These are phyloP conservation scores for Cordyceps javanica DNA, from an alignment of 2,329 filamentous ascomycete species.

Conservation along the genomic window DNA sequence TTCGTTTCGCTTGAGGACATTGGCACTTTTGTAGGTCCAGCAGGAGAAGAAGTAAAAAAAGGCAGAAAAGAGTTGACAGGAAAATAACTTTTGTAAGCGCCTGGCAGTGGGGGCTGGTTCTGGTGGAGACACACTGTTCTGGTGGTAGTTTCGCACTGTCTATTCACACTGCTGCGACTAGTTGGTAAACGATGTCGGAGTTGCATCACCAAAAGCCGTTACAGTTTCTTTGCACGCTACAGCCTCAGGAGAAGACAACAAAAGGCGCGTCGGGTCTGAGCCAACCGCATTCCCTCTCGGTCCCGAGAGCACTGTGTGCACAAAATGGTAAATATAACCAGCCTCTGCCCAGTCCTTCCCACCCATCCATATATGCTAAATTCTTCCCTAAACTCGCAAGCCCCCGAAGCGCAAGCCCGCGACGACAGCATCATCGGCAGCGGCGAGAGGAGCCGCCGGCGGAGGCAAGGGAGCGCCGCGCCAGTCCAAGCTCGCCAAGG, in stretches of 20 bases:
- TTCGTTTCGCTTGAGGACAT: too few relatives aligned
- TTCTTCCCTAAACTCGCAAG: conserved; percentile 31
- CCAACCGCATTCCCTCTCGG: too few relatives aligned
- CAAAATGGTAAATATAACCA: too few relatives aligned
- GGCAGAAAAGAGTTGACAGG: not conserved
- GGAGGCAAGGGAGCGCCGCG: conserved; percentile 45
- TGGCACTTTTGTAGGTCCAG: too few relatives aligned
- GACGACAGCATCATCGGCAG: conserved; percentile 20
- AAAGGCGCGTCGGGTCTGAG: too few relatives aligned
- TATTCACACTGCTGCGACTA: not conserved
- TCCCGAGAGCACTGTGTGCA: too few relatives aligned
- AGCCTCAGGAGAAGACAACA: too few relatives aligned
- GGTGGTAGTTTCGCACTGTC: not conserved
- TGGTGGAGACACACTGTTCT: not conserved
- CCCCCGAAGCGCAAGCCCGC: conserved; percentile 46
- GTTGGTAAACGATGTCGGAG: not conserved
- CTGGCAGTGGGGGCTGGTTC: not conserved
- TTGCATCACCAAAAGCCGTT: conserved; percentile 5
- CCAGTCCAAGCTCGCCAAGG: conserved; percentile 84
- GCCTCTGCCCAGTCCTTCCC: not conserved
- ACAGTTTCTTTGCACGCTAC: too few relatives aligned
- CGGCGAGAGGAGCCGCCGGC: conserved; percentile 22
- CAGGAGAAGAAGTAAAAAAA: not conserved
- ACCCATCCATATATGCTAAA: not conserved
- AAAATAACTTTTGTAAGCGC: not conserved